Evolutionary conservation across 352 stramenopile genomes (phyloP), one percentile per base, ranked within the genome.

Genomic region (Phytophthora palmivora): DNA sequence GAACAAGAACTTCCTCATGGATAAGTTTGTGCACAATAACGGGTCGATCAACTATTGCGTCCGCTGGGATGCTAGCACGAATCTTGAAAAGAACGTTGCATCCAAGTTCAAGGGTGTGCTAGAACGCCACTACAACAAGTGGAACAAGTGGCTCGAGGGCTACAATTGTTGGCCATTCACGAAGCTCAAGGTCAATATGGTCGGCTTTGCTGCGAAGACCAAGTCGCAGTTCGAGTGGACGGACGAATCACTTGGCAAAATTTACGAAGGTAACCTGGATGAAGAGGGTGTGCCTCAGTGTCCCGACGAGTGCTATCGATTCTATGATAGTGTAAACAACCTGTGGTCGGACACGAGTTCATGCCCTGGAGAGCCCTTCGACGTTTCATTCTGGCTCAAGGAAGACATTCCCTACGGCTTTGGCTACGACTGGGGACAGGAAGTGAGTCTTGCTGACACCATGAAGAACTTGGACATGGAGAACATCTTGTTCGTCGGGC

Each of bases 141-240:
- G 62, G 62, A 70, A 70, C 55, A 50, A 44, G 21, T 70, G 62
- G 62, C 42, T 70, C 3, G 57, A 56, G 10, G 55, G 57, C 18
- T 70, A 70, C 55, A 65, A 60, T 16, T 70, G 55, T 43, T 70
- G 62, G 62, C 62, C 62, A 11, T 71, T 62, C 24, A 61, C 8
- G 12, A 11, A 67, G 14, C 18, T 71, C 28, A 64, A 50, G 47
- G 42, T 71, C n/a, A 62, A 65, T 14, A 61, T 71, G 36, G 63
- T 71, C 4, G 63, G 63, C 14, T 71, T 48, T 48, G 63, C 63
- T n/a, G 26, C 63, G 0, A 71, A 57, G 36, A 36, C 57, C 22
- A 37, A 39, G 36, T 46, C 63, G 14, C 56, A 67, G 36, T 63
- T 71, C 19, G 42, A 52, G 21, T 71, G 63, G 63, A 36, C 16